Evolutionary conservation across 352 stramenopile genomes (phyloP).

Genomic region (Pythium grandisporangium): DNA sequence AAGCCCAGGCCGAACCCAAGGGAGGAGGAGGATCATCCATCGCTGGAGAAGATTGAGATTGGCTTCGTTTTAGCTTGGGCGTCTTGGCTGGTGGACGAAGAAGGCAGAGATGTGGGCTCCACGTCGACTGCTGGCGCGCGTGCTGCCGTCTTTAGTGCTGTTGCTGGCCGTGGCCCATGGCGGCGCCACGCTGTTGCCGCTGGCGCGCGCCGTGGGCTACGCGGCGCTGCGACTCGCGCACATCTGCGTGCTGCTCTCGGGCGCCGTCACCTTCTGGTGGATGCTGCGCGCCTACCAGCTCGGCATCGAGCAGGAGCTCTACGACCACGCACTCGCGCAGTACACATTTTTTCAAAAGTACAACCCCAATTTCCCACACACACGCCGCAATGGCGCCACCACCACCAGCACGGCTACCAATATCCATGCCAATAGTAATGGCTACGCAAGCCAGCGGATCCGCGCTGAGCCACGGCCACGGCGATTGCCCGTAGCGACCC

Average conservation of each 20-base stretch:
- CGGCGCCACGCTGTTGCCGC: background rate
- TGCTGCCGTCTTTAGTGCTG: slow-evolving; percentile 14
- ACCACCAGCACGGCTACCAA: background rate
- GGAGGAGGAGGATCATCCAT: too few relatives aligned
- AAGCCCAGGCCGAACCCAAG: too few relatives aligned
- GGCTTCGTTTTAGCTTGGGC: too few relatives aligned
- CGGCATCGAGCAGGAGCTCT: slow-evolving; percentile 46
- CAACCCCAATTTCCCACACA: slow-evolving; percentile 16
- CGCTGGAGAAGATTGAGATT: too few relatives aligned
- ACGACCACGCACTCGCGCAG: slow-evolving; percentile 34
- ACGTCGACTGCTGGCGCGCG: slow-evolving; percentile 3
- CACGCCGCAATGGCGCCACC: slow-evolving; percentile 1
- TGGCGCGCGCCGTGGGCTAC: background rate
- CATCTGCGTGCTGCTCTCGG: slow-evolving; percentile 29
- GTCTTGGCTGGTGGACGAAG: too few relatives aligned
- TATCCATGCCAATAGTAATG: background rate
- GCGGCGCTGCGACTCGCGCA: slow-evolving; percentile 22
- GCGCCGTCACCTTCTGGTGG: slow-evolving; percentile 50
- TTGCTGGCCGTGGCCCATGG: slow-evolving; percentile 8
- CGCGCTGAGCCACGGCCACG: slow-evolving; percentile 46
- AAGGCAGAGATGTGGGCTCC: too few relatives aligned
- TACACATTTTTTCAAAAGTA: slow-evolving; percentile 50
- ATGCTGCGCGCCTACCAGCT: slow-evolving; percentile 54
- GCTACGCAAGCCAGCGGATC: slow-evolving; percentile 32
- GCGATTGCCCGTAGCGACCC: slow-evolving; percentile 41